Evolutionary conservation across 805 yeast species (phyloP), one percentile per base, ranked within the genome.

Genomic region (Metschnikowia vanudenii): DNA sequence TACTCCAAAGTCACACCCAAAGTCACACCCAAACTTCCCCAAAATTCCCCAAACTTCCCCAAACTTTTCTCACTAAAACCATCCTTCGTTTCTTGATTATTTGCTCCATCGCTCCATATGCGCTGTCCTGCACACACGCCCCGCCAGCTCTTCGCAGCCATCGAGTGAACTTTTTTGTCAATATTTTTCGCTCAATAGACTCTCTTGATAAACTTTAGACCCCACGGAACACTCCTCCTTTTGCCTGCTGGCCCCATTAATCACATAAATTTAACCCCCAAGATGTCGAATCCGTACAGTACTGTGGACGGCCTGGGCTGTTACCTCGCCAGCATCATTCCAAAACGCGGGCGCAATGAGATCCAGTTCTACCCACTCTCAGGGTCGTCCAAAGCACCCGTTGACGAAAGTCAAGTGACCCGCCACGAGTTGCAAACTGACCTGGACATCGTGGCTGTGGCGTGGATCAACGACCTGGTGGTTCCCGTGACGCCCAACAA

Each of bases 331-430:
- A 66, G 67, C 40, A 56, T 70, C 14, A 63, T 72, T 4, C 65
- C 75, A 26, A 74, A 75, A 39, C 67, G 67, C 14, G 77, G 78
- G 32, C 62, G 75, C 45, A 73, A 67, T 42, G 80, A 78, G 59
- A 66, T 78, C 16, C 76, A 68, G 54, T 65, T 78, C 45, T 72
- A 52, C 55, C 71, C 56, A 10, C 42, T 53, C 20, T 9, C 29
- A 14, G 31, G 45, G 33, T 31, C 34, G 14, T 48, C 50, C 4
- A 55, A 56, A n/a, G 24, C 50, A 32, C 46, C 51, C 16, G 47
- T 55, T 24, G 47, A 52, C 7, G 53, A 51, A 18, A 43, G 63
- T 8, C 49, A 63, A 38, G 53, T 61, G 24, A 58, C 63, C 5
- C 62, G 62, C 26, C 65, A 72, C 45, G 80, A 74, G 54, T 63